Conservation (phyloP, 805 yeast genomes). For the fission yeast (Schizosaccharomyces pombe) region ASM294v3 CU329670.1:2496001-2496500, state of each 20-base stretch:
- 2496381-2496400: constrained; percentile 62
- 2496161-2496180: neutral
- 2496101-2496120: too few relatives aligned
- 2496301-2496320: constrained; percentile 60
- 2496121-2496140: neutral
- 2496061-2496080: too few relatives aligned
- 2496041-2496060: too few relatives aligned
- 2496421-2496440: constrained; percentile 31
- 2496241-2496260: neutral
- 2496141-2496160: neutral
- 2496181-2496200: neutral
- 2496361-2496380: constrained; percentile 33
- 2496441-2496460: constrained; percentile 13
- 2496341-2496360: constrained; percentile 56
- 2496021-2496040: too few relatives aligned
- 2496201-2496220: constrained; percentile 1
- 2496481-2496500: constrained; percentile 67
- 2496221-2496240: neutral
- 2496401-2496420: constrained; percentile 56
- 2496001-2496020: too few relatives aligned
- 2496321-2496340: constrained; percentile 71
- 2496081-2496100: too few relatives aligned
- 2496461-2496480: constrained; percentile 18
- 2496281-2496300: constrained; percentile 49
- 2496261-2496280: neutral